A percentile compares a stretch with the other conserved stretches of the same genome.
Conservation (phyloP, 306 rosid species). For the Medicago ruthenica region DNA sequence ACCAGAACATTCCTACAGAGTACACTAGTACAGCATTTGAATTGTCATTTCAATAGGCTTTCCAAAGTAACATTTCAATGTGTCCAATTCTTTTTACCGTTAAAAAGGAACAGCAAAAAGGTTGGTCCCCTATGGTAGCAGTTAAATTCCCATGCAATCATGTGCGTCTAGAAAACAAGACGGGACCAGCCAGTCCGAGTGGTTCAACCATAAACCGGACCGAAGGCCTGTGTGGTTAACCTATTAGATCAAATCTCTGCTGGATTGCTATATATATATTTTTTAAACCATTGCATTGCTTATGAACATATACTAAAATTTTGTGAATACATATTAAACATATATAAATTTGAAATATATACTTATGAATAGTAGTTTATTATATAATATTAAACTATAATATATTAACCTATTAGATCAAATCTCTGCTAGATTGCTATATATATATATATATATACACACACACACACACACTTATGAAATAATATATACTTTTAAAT, state of each 20-base stretch:
- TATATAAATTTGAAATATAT: too few relatives aligned
- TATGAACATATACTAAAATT: neutral
- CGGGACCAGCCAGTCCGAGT: neutral
- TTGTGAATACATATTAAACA: too few relatives aligned
- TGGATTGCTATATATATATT: neutral
- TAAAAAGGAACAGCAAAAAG: conserved; percentile 15
- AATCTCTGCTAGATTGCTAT: too few relatives aligned
- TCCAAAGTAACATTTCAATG: conserved; percentile 1
- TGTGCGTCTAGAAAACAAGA: neutral
- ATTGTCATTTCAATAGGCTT: conserved; percentile 20
- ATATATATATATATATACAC: too few relatives aligned
- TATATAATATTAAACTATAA: too few relatives aligned
- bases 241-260: conserved; percentile 11
- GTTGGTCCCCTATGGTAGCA: neutral
- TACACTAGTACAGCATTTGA: neutral
- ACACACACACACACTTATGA: too few relatives aligned
- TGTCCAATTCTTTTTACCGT: conserved; percentile 8
- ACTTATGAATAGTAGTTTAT: too few relatives aligned
- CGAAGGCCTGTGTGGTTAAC: neutral
- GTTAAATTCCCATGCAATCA: conserved; percentile 27
- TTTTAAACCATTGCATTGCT: neutral
- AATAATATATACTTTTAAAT: neutral
- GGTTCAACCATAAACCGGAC: neutral
- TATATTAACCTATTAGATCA: too few relatives aligned
- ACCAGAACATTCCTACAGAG: conserved; percentile 29